These are phyloP conservation scores for Lactarius sp. DNA, from an alignment of 768 basidiomycete genomes.

Conservation along the genomic window DNA sequence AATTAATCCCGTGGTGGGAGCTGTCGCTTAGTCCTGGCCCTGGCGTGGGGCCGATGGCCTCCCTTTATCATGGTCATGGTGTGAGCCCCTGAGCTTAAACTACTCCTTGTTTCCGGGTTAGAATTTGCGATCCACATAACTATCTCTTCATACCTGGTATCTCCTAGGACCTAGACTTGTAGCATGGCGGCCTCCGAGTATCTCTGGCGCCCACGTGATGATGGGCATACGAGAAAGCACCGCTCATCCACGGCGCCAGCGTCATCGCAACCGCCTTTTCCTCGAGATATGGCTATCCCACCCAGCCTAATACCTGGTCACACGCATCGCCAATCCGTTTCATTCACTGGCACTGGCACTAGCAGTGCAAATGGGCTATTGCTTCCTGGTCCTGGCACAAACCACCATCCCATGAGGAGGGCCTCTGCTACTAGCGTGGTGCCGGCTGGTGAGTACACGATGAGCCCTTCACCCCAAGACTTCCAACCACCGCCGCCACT, in stretches of 20 bases:
- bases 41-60: too few species aligned
- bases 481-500: neutral
- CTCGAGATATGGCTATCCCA: neutral
- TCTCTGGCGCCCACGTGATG: neutral
- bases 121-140: neutral
- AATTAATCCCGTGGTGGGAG: too few species aligned
- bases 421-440: neutral
- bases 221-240: neutral
- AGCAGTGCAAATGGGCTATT: neutral
- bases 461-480: conserved; percentile 9
- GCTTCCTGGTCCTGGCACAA: neutral
- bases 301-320: conserved; percentile 17
- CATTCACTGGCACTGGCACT: neutral
- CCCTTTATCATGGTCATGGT: too few species aligned
- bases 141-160: neutral
- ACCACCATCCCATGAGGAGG: neutral
- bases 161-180: too few species aligned
- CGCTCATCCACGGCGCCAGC: conserved; percentile 11
- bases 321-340: neutral
- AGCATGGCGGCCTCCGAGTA: neutral
- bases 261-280: neutral
- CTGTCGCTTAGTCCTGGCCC: too few species aligned
- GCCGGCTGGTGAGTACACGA: neutral
- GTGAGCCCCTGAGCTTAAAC: too few species aligned
- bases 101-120: too few species aligned